Evolutionary conservation across 169 alveolate genomes (phyloP), one percentile per base, ranked within the genome.

Genomic region (Miamiensis avidus): DNA sequence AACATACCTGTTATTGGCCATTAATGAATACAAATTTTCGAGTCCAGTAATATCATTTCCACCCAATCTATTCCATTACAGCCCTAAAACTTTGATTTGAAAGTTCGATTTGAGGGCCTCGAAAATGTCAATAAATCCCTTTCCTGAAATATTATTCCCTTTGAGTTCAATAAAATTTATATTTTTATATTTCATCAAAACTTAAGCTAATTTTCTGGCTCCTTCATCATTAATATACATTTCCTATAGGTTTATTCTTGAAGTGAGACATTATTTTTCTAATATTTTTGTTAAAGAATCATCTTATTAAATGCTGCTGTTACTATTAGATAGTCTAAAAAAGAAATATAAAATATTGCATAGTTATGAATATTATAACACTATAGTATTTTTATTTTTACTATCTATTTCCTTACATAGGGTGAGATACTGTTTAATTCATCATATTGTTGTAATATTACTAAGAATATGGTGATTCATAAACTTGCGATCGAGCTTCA

Each of bases 1-100:
- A 49, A 49, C 4, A 49, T 49, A 49, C 69, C 20, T 34, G 29
- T 79, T 79, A 15, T 34, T 79, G 15, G 33, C 4, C 49, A 79
- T 1, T 29, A 79, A 64, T 20, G 34, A 31, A 65, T 79, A 79
- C 4, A 79, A 49, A 28, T 33, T 29, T 65, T 79, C 84, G 0
- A 79, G 28, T n/a, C 84, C 84, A 28, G 84, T n/a, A 0, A 79
- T 29, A 79, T 79, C 84, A 28, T 75, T n/a, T 15, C 28, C 33
- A 29, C 84, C 84, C 25, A 79, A 33, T 11, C 76, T 79, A 20
- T 79, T 79, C 84, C 84, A 79, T 64, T 79, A 69, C 28, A 79
- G 64, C 34, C 65, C 65, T 64, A 79, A 79, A 64, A 74, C 34
- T 65, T 64, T 79, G 26, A 79, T n/a, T 29, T 79, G 65, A 65